Conservation (phyloP, 139 green algal species). For the Chlamydomonas urium region DNA sequence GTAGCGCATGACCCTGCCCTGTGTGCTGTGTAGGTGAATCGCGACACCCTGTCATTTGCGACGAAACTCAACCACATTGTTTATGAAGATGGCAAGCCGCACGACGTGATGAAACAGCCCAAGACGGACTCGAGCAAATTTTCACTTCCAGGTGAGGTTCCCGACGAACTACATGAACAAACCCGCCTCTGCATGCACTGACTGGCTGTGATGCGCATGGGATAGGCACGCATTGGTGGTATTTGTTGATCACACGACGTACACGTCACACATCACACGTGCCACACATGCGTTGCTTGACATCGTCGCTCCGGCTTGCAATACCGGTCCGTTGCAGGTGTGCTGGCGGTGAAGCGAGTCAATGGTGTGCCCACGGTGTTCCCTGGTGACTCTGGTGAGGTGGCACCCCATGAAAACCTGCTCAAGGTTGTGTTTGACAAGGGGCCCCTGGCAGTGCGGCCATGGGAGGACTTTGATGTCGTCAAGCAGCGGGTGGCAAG, state of each 20-base stretch:
- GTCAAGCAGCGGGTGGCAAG: constrained; percentile 48
- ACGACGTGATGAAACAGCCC: constrained; percentile 83
- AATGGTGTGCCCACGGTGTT: constrained; percentile 73
- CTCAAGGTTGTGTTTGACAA: constrained; percentile 71
- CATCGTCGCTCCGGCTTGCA: no score
- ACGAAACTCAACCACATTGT: constrained; percentile 87
- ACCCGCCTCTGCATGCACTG: no score
- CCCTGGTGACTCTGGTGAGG: constrained; percentile 59
- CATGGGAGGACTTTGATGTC: constrained; percentile 71
- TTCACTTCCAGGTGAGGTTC: no score
- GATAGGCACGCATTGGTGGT: no score
- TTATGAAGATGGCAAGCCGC: constrained; percentile 55
- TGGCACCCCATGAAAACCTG: constrained; percentile 63
- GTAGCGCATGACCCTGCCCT: no score
- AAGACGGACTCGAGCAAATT: no score
- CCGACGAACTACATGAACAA: no score
- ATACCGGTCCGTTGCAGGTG: no score
- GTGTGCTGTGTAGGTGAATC: constrained; percentile 60
- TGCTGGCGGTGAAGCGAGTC: constrained; percentile 74
- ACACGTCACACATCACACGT: no score
- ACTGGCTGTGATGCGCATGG: no score
- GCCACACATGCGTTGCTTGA: no score
- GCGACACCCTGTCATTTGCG: constrained; percentile 89
- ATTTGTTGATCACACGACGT: no score
- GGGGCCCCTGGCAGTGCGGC: constrained; percentile 47